Evolutionary conservation across 805 yeast species (phyloP).

Genomic region (Metschnikowia gruessii): DNA sequence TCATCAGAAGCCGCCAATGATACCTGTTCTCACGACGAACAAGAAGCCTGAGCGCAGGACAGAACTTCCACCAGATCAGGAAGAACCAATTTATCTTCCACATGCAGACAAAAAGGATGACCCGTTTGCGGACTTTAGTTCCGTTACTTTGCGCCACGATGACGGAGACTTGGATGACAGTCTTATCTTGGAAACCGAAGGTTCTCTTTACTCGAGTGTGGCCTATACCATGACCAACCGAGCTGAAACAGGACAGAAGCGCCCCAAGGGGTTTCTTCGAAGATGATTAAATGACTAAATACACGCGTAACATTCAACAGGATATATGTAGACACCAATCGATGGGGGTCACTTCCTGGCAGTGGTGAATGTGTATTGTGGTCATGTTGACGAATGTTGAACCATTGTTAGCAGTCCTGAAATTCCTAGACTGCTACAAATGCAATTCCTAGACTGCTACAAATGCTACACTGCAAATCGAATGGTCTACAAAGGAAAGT

Average conservation of each 20-base stretch:
- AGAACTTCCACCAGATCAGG: slow-evolving; percentile 34
- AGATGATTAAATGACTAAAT: slow-evolving; percentile 15
- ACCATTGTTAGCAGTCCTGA: too few relatives aligned
- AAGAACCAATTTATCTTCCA: slow-evolving; percentile 9
- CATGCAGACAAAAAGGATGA: slow-evolving; percentile 43
- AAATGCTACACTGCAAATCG: too few relatives aligned
- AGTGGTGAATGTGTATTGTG: too few relatives aligned
- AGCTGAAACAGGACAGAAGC: slow-evolving; percentile 18
- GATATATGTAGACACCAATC: neutral
- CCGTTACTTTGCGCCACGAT: slow-evolving; percentile 80
- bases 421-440: too few relatives aligned
- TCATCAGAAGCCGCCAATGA: slow-evolving; percentile 92
- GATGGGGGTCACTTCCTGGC: too few relatives aligned
- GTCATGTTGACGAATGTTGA: too few relatives aligned
- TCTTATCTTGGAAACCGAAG: slow-evolving; percentile 46
- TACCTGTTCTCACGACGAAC: slow-evolving; percentile 64
- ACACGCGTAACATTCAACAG: neutral
- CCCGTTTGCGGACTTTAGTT: slow-evolving; percentile 82
- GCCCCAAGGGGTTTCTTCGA: slow-evolving; percentile 33
- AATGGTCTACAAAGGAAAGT: neutral
- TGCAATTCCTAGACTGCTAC: too few relatives aligned
- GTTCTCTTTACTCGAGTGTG: slow-evolving; percentile 48
- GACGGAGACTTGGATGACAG: slow-evolving; percentile 43
- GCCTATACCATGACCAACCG: slow-evolving; percentile 49
- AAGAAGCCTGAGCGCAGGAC: slow-evolving; percentile 19